Evolutionary conservation across 257 asterid species (phyloP).

Genomic region (Gentiana macrophylla): DNA sequence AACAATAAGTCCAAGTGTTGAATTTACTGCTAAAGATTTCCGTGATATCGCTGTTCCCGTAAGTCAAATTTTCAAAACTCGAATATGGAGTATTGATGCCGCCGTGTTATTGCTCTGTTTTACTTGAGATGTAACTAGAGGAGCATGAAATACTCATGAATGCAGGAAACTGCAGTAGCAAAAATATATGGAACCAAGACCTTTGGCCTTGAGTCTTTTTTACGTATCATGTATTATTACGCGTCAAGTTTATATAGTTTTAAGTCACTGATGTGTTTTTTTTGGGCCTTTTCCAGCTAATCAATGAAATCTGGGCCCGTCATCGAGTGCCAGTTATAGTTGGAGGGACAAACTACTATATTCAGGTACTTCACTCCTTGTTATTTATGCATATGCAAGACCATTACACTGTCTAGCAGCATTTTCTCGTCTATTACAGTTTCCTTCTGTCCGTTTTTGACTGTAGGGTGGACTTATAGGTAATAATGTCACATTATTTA

Average conservation of each 20-base stretch:
- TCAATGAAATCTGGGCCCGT: conserved; percentile 68
- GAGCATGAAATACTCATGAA: no score
- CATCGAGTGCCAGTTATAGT: conserved; percentile 79
- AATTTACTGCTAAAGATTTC: conserved; percentile 80
- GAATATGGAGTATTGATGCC: background rate
- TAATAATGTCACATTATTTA: no score
- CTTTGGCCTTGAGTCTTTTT: no score
- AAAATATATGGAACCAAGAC: no score
- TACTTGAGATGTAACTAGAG: no score
- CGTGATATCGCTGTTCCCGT: conserved; percentile 69
- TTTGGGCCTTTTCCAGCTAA: conserved; percentile 34
- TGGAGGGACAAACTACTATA: conserved; percentile 96
- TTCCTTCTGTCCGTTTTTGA: no score
- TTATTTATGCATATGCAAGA: background rate
- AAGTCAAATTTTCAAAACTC: conserved; percentile 16
- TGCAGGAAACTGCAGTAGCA: no score
- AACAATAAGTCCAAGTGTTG: conserved; percentile 50
- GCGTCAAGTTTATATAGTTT: background rate
- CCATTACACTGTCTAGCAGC: no score
- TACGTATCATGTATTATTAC: background rate
- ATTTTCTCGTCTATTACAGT: no score
- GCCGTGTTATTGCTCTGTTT: conserved; percentile 13
- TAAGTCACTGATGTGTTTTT: background rate
- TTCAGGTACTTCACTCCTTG: conserved; percentile 46
- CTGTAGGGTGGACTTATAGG: no score